A percentile compares a stretch with the other conserved stretches of the same genome.
Evolutionary conservation across 495 filamentous ascomycete genomes (phyloP).

Genomic region (Beverwykella pulmonaria): DNA sequence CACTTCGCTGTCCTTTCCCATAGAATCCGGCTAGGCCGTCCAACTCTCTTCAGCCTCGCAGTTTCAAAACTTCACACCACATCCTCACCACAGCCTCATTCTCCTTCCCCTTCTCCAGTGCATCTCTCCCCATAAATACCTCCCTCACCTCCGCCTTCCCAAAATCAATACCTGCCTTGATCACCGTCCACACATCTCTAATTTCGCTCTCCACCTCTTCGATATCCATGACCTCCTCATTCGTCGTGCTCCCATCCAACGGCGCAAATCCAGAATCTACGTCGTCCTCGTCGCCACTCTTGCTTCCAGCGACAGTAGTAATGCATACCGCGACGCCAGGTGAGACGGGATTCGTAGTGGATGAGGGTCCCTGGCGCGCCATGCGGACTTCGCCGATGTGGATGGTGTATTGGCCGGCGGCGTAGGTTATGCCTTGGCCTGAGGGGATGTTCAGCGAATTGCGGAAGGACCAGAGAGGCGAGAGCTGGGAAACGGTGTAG

Average conservation of each 20-base stretch:
- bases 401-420: constrained; percentile 8
- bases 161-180: constrained; percentile 12
- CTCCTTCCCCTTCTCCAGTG: not conserved
- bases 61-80: constrained; percentile 31
- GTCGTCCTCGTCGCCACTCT: not conserved
- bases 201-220: constrained; percentile 2
- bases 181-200: constrained; percentile 3
- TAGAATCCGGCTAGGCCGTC: too few relatives aligned
- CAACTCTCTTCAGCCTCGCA: constrained; percentile 12
- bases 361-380: not conserved
- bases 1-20: not conserved
- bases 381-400: constrained; percentile 14
- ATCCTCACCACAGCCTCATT: constrained; percentile 23
- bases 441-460: constrained; percentile 4
- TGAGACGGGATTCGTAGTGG: not conserved
- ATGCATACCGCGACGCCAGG: constrained; percentile 26
- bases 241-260: not conserved
- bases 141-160: constrained; percentile 24
- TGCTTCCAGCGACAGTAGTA: not conserved
- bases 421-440: constrained; percentile 10
- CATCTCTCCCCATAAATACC: constrained; percentile 16
- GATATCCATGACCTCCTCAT: constrained; percentile 12
- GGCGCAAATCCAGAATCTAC: not conserved
- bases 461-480: constrained; percentile 20
- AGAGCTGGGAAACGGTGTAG: not conserved